A percentile compares a stretch with the other conserved stretches of the same genome.
These are phyloP conservation scores for Flaveria sonorensis DNA, from an alignment of 129 eudicot species.

Conservation along the genomic window DNA sequence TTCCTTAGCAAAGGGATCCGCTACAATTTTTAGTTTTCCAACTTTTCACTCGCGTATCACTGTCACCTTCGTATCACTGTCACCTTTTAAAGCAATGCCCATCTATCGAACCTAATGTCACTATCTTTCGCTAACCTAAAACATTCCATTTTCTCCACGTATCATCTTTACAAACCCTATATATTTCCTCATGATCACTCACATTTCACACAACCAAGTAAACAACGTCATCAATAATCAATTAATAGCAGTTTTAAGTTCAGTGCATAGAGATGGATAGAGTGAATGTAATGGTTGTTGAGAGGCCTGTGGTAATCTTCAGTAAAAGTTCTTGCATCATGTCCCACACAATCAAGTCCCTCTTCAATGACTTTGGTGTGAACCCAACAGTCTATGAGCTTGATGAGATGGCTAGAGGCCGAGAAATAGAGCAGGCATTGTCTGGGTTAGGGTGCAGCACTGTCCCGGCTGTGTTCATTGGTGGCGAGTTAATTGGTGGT, in stretches of 20 bases:
- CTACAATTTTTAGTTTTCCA: neutral
- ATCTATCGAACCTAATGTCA: constrained; percentile 13
- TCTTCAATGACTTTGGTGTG: constrained; percentile 58
- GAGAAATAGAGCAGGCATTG: constrained; percentile 61
- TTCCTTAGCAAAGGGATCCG: constrained; percentile 22
- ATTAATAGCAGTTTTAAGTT: neutral
- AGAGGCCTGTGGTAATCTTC: constrained; percentile 75
- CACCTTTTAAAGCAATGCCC: constrained; percentile 13
- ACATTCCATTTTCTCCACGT: constrained; percentile 27
- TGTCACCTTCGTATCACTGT: neutral
- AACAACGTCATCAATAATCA: neutral
- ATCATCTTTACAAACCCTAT: constrained; percentile 16
- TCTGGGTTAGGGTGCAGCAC: constrained; percentile 48
- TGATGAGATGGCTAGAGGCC: constrained; percentile 57
- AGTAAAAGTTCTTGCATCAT: constrained; percentile 68
- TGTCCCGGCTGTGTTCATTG: constrained; percentile 67
- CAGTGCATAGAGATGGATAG: constrained; percentile 41
- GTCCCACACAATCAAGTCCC: constrained; percentile 64
- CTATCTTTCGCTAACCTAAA: constrained; percentile 9
- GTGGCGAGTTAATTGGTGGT: constrained; percentile 75
- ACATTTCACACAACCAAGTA: neutral
- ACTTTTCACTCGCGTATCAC: neutral
- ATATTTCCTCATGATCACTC: constrained; percentile 1
- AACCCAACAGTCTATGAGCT: constrained; percentile 73
- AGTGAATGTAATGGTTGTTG: constrained; percentile 58